phyloP scores from a whole-genome alignment of 148 eudicot species.

The Spergularia marina region DNA sequence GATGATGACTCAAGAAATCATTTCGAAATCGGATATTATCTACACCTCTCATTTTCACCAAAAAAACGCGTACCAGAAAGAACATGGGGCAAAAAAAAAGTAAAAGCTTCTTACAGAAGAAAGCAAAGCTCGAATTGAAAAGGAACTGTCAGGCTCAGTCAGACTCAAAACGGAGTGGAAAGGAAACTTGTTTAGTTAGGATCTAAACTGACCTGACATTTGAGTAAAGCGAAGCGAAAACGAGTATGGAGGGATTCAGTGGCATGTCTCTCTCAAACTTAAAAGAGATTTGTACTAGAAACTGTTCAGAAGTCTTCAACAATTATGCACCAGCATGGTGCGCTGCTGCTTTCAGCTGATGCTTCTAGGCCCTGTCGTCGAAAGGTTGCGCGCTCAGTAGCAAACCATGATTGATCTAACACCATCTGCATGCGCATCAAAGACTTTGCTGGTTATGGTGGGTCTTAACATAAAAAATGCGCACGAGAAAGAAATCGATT shows the following conservation, averaged over 20 bases:
- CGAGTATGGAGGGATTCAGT: neutral
- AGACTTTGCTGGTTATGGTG: too few species aligned
- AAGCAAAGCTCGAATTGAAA: neutral
- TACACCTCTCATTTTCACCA: constrained; percentile 6
- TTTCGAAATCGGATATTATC: neutral
- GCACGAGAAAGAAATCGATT: too few species aligned
- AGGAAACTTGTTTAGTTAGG: neutral
- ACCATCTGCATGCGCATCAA: too few species aligned
- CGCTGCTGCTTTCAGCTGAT: too few species aligned
- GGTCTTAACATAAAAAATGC: too few species aligned
- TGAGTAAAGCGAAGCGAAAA: neutral
- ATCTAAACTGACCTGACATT: neutral
- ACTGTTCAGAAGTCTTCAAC: neutral
- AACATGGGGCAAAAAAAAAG: constrained; percentile 7
- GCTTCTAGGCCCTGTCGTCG: too few species aligned
- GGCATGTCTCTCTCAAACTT: constrained; percentile 13
- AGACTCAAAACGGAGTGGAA: neutral
- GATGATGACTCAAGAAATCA: neutral
- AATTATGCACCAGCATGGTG: too few species aligned
- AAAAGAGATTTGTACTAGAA: constrained; percentile 1
- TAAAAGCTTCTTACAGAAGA: neutral
- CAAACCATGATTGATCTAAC: too few species aligned
- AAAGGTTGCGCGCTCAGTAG: too few species aligned
- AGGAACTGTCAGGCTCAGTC: neutral
- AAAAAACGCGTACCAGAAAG: neutral